phyloP scores from a whole-genome alignment of 2,329 filamentous ascomycete genomes.

The Elsinoe fawcettii region DNA sequence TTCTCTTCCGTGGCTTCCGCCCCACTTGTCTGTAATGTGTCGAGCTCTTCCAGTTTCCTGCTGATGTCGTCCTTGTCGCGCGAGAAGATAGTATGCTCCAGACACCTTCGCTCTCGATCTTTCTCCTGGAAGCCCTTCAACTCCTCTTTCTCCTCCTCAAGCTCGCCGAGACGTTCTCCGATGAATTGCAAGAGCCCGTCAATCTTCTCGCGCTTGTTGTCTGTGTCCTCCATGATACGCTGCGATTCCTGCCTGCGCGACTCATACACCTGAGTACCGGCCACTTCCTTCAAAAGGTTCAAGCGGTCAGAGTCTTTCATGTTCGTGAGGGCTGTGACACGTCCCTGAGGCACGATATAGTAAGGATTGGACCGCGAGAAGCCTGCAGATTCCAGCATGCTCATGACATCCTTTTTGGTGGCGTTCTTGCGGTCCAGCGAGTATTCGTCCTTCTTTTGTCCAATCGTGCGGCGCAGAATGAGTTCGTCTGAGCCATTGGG shows the following conservation, averaged over 20 bases:
- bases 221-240: slow-evolving; percentile 95
- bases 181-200: slow-evolving; percentile 89
- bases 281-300: slow-evolving; percentile 91
- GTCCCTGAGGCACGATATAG: slow-evolving; percentile 96
- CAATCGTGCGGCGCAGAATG: slow-evolving; percentile 85
- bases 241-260: slow-evolving; percentile 81
- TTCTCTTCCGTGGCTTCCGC: slow-evolving; percentile 79
- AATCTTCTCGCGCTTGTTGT: slow-evolving; percentile 89
- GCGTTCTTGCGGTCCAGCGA: slow-evolving; percentile 95
- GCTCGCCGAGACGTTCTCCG: slow-evolving; percentile 75
- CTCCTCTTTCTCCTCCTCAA: slow-evolving; percentile 97
- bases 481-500: slow-evolving; percentile 88
- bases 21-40: slow-evolving; percentile 71
- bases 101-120: slow-evolving; percentile 79
- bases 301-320: slow-evolving; percentile 95
- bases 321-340: slow-evolving; percentile 91
- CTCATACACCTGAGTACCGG: slow-evolving; percentile 95
- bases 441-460: slow-evolving; percentile 97
- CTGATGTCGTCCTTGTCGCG: slow-evolving; percentile 76
- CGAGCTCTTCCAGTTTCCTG: slow-evolving; percentile 70
- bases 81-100: slow-evolving; percentile 92
- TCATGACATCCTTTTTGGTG: slow-evolving; percentile 89
- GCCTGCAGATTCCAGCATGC: slow-evolving; percentile 87
- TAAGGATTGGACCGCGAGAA: slow-evolving; percentile 97
- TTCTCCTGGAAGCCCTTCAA: slow-evolving; percentile 89